Percentiles rank a stretch among this genome's conserved stretches.
Evolutionary conservation across 2,329 filamentous ascomycete species (phyloP).

Genomic region (Phoma sp.): DNA sequence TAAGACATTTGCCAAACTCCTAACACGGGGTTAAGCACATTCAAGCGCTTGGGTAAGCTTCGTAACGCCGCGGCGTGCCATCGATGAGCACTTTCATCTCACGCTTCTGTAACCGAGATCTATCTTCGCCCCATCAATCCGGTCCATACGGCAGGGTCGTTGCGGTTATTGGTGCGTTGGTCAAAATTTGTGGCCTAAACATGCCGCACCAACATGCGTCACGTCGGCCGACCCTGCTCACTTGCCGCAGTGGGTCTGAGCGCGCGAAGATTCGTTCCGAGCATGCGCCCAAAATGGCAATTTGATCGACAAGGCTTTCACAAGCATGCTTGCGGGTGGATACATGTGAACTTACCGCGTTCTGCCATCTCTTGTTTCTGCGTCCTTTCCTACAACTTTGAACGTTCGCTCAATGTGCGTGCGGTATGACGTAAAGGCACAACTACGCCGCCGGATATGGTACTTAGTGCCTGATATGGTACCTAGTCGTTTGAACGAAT

Average conservation of each 20-base stretch:
- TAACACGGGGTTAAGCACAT: slow-evolving; percentile 7
- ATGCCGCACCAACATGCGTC: slow-evolving; percentile 5
- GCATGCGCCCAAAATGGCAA: slow-evolving; percentile 2
- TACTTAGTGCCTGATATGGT: too few species aligned
- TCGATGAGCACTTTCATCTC: neutral
- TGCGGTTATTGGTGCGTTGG: slow-evolving; percentile 8
- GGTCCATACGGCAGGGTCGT: neutral
- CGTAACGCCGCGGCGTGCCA: neutral
- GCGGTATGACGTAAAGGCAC: too few species aligned
- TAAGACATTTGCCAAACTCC: slow-evolving; percentile 1
- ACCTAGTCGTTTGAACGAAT: too few species aligned
- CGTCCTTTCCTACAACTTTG: too few species aligned
- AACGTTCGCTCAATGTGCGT: too few species aligned
- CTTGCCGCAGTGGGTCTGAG: neutral
- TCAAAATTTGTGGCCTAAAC: slow-evolving; percentile 1
- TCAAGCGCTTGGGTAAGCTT: slow-evolving; percentile 10
- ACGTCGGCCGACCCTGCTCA: neutral
- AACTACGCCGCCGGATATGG: too few species aligned
- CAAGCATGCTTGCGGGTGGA: neutral
- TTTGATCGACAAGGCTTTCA: slow-evolving; percentile 3
- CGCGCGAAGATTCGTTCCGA: neutral
- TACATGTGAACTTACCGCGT: too few species aligned
- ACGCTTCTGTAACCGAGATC: slow-evolving; percentile 7
- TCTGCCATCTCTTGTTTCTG: too few species aligned
- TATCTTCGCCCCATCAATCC: slow-evolving; percentile 2